Base-by-base conservation (phyloP, 2,329 filamentous ascomycete genomes). In the Hypoxylon sp. region DNA sequence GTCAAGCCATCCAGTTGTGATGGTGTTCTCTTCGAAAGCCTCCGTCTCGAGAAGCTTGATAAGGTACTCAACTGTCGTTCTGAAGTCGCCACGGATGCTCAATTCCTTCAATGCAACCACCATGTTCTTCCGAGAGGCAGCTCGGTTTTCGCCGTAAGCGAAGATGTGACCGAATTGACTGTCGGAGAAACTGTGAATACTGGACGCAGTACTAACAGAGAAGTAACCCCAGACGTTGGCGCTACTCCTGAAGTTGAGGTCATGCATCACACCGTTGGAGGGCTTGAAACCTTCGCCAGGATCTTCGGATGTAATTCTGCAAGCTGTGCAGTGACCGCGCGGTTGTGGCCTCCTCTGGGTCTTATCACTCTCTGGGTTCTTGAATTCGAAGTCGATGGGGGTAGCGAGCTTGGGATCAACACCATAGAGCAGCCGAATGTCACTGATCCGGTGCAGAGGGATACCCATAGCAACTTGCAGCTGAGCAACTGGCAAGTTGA, bases 211-310 rank as follows among this genome's bases (percentile, higher is more conserved):
- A 83, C 94, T 93, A 79, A 99, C 96, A 55, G 96, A 99, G 89
- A 99, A 99, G 82, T 99, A 99, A 86, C 96, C 96, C 96, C 96
- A 99, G 60, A 98, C 96, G 73, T 99, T 99, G 69, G 96, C 98
- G 79, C 93, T 97, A 84, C 92, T 96, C 77, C 96, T 89, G 89
- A 99, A 99, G 86, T 99, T 99, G 76, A 99, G 85, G 77, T 99
- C 96, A 83, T 98, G 96, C 89, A 99, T 96, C 55, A 95, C 97
- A 89, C 96, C 96, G 76, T 95, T 97, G 46, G 96, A 99, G 62
- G 96, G 96, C 87, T 99, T 99, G 89, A 99, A 99, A 55, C 96
- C 96, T 85, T 99, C 96, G 75, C 96, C 96, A 8, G 96, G 96
- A 78, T 99, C 96, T 80, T 99, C 96, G 0, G 96, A 99, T 24